Evolutionary conservation across 169 alveolate genomes (phyloP).

Genomic region (Cyclospora cayetanensis): DNA sequence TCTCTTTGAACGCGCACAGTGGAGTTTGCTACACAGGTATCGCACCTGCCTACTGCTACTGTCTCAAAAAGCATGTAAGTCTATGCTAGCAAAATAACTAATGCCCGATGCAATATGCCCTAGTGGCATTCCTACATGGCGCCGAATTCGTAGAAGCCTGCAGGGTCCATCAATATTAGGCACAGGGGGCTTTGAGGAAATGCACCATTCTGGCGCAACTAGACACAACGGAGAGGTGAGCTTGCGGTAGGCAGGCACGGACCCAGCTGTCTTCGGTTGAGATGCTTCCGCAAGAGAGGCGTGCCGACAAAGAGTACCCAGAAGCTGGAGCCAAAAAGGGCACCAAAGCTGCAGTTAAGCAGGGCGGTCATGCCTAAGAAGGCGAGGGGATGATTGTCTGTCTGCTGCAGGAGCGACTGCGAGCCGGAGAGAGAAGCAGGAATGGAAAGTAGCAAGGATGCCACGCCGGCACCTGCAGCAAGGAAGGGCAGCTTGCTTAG

Average conservation of each 20-base stretch:
- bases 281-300: constrained; percentile 49
- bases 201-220: too few species aligned
- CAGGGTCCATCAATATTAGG: too few species aligned
- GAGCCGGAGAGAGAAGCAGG: constrained; percentile 14
- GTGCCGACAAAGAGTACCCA: constrained; percentile 62
- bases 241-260: background rate
- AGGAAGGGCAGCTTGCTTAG: constrained; percentile 67
- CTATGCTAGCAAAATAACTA: too few species aligned
- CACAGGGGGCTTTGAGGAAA: too few species aligned
- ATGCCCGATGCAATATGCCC: too few species aligned
- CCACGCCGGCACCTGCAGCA: constrained; percentile 64
- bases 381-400: constrained; percentile 46
- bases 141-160: too few species aligned
- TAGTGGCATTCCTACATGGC: too few species aligned
- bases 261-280: constrained; percentile 62
- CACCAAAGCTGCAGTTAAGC: constrained; percentile 64
- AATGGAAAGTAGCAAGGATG: constrained; percentile 49
- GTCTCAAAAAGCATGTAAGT: too few species aligned
- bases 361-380: constrained; percentile 49
- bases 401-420: constrained; percentile 30
- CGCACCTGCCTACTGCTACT: too few species aligned
- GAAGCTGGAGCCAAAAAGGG: constrained; percentile 59
- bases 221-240: too few species aligned
- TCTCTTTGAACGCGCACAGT: background rate
- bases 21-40: background rate